Evolutionary conservation across 1,139 yeast species (phyloP).

Genomic region (Taiozyma sp.): DNA sequence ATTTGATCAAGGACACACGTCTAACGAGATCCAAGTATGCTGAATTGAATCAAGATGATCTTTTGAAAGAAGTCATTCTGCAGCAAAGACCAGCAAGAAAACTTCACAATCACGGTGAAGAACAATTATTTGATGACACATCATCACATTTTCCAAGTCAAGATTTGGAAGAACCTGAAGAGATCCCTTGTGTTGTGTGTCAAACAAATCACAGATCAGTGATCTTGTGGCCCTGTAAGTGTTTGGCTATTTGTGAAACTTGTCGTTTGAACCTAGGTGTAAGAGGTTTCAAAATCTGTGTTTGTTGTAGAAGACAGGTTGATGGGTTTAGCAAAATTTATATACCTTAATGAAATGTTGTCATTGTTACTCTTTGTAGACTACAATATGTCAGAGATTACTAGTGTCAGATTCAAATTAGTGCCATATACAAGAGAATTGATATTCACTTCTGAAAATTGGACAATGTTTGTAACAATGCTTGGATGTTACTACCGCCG

Average conservation of each 20-base stretch:
- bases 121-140: slow-evolving; percentile 7
- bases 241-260: slow-evolving; percentile 82
- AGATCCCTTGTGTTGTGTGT: slow-evolving; percentile 68
- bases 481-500: slow-evolving; percentile 30
- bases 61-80: slow-evolving; percentile 25
- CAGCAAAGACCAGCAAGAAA: slow-evolving; percentile 15
- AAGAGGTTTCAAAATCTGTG: slow-evolving; percentile 75
- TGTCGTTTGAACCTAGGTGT: slow-evolving; percentile 76
- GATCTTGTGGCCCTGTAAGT: slow-evolving; percentile 90
- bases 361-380: background rate
- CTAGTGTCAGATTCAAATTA: background rate
- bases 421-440: background rate
- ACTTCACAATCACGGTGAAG: background rate
- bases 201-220: slow-evolving; percentile 71
- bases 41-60: slow-evolving; percentile 23
- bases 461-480: slow-evolving; percentile 31
- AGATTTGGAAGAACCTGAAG: slow-evolving; percentile 21
- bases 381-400: background rate
- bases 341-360: slow-evolving; percentile 37
- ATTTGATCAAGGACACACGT: slow-evolving; percentile 20
- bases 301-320: slow-evolving; percentile 77
- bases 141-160: slow-evolving; percentile 5
- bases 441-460: slow-evolving; percentile 18
- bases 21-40: slow-evolving; percentile 31
- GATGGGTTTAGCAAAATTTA: slow-evolving; percentile 51